These are phyloP conservation scores for Amaranthus cruentus DNA, from an alignment of 148 eudicot species.

Conservation along the genomic window DNA sequence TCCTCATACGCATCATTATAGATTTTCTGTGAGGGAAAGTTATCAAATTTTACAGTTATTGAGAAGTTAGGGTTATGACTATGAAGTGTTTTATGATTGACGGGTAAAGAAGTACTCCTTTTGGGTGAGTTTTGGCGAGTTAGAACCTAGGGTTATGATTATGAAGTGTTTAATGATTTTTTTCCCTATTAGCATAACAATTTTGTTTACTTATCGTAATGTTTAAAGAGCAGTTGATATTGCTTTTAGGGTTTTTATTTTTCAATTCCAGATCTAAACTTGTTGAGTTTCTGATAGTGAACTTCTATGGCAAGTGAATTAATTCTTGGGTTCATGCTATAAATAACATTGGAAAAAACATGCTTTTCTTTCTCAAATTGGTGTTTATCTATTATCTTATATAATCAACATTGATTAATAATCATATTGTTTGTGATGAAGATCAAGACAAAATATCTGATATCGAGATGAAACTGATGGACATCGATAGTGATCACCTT, in stretches of 20 bases:
- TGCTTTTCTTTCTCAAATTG: conserved; percentile 4
- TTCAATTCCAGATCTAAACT: background rate
- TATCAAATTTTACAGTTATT: too few relatives aligned
- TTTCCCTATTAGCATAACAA: too few relatives aligned
- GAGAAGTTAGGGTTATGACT: too few relatives aligned
- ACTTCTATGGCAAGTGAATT: background rate
- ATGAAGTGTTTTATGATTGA: too few relatives aligned
- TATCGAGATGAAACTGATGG: conserved; percentile 74
- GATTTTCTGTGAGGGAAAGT: too few relatives aligned
- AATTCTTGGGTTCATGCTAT: background rate
- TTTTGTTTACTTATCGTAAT: too few relatives aligned
- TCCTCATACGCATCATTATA: too few relatives aligned
- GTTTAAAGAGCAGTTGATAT: background rate
- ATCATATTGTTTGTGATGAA: conserved; percentile 18
- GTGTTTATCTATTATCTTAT: background rate
- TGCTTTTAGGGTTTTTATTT: background rate
- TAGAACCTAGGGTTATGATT: too few relatives aligned
- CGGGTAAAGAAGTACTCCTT: too few relatives aligned
- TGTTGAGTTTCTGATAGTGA: background rate
- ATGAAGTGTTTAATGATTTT: too few relatives aligned
- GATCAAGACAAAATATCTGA: conserved; percentile 72
- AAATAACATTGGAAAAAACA: background rate
- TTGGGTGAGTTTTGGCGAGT: too few relatives aligned
- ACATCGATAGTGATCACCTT: conserved; percentile 66
- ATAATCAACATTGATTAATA: background rate